These are phyloP conservation scores for Yamadazyma nakazawae DNA, from an alignment of 805 yeast genomes.

Conservation along the genomic window DNA sequence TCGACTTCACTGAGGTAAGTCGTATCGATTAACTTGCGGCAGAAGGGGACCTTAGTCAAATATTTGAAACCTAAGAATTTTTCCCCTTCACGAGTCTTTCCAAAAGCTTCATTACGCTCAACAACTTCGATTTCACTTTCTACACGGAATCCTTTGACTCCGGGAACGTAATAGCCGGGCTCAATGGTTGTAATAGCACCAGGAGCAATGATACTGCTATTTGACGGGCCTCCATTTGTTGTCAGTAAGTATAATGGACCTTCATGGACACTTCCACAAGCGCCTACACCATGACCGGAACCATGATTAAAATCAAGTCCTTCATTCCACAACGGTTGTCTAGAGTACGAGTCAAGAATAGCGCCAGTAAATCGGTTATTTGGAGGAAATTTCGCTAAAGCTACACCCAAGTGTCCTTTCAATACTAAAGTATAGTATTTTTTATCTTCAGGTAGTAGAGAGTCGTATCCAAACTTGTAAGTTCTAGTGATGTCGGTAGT, in stretches of 20 bases:
- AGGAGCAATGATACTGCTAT: constrained; percentile 34
- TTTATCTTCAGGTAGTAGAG: constrained; percentile 52
- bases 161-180: constrained; percentile 91
- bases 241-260: constrained; percentile 84
- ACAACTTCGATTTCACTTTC: constrained; percentile 77
- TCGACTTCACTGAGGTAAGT: constrained; percentile 28
- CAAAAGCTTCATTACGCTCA: constrained; percentile 36
- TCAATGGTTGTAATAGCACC: constrained; percentile 88
- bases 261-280: constrained; percentile 88
- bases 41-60: constrained; percentile 45
- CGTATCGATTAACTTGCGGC: constrained; percentile 45
- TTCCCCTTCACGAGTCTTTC: constrained; percentile 29
- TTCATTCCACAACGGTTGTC: constrained; percentile 75
- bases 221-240: constrained; percentile 48
- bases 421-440: constrained; percentile 79
- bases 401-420: constrained; percentile 88
- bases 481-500: constrained; percentile 96
- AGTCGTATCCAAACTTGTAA: constrained; percentile 51
- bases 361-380: constrained; percentile 68
- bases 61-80: constrained; percentile 37
- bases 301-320: constrained; percentile 93
- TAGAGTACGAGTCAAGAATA: constrained; percentile 74
- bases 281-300: constrained; percentile 97
- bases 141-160: constrained; percentile 84
- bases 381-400: constrained; percentile 69